phyloP scores from a whole-genome alignment of 148 eudicot species.

The Arbutus unedo region DNA sequence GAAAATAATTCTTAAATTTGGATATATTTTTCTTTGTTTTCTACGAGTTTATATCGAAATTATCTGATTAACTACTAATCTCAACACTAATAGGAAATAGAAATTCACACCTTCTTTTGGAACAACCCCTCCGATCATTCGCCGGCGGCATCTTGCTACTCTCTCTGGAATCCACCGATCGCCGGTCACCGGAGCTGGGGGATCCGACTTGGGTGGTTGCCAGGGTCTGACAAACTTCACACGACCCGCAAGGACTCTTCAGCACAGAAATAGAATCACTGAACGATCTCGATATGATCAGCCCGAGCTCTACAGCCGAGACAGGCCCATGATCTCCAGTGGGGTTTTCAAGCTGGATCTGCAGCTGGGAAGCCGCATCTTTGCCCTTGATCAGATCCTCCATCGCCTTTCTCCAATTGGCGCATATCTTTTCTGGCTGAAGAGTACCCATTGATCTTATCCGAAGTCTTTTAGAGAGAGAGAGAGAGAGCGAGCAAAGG shows the following conservation, averaged over 20 bases:
- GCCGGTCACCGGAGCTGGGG: slow-evolving; percentile 11
- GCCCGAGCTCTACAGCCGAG: slow-evolving; percentile 21
- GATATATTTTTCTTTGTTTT: too few relatives aligned
- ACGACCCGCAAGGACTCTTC: slow-evolving; percentile 4
- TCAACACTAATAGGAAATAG: not conserved
- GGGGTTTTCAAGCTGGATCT: slow-evolving; percentile 7
- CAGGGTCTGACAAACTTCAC: slow-evolving; percentile 11
- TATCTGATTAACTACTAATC: too few relatives aligned
- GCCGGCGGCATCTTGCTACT: slow-evolving; percentile 25
- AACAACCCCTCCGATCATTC: slow-evolving; percentile 39
- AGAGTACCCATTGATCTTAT: not conserved
- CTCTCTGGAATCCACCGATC: slow-evolving; percentile 21
- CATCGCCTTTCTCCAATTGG: slow-evolving; percentile 8
- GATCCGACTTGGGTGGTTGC: slow-evolving; percentile 12
- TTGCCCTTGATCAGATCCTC: slow-evolving; percentile 22
- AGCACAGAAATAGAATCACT: slow-evolving; percentile 19
- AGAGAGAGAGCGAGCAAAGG: too few relatives aligned
- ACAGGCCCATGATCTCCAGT: slow-evolving; percentile 15
- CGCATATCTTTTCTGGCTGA: not conserved
- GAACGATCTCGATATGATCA: slow-evolving; percentile 23
- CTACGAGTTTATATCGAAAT: too few relatives aligned
- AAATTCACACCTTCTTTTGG: slow-evolving; percentile 32
- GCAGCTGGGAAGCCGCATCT: slow-evolving; percentile 24
- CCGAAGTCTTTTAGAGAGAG: too few relatives aligned
- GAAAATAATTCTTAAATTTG: too few relatives aligned